Base-by-base conservation (phyloP, 2,329 filamentous ascomycete species). In the Penicillium freii region DNA sequence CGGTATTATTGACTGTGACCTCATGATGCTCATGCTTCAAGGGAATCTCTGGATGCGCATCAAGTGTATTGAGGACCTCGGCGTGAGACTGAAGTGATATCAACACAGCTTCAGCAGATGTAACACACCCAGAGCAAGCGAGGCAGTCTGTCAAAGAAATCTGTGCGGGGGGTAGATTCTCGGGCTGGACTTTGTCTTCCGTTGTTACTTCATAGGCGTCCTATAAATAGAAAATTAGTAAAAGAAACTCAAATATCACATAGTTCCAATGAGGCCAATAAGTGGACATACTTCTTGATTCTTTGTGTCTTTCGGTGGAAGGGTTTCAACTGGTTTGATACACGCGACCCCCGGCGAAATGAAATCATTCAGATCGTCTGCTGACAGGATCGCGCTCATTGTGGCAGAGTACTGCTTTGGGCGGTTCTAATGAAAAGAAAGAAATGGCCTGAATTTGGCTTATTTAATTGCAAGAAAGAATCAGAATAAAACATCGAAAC, bases 361-460 rank as follows among this genome's bases (percentile, higher is more conserved):
- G 79, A 99, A 99, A 81, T 99, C 94, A 81, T 99, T 99, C 60
- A 99, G 82, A 75, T 97, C 92, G 80, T 99, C 93, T 70, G 89
- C 88, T 56, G 92, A 97, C 69, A 99, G 88, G 70, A 99, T 99
- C 62, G 94, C 94, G 73, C 92, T 96, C 94, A 99, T 99, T 62
- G 74, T 81, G 62, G 62, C 62, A 59, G 58, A 53, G 54, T 55
- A 51, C 58, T 57, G 58, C 50, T 58, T 54, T 45, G 39, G 51
- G 46, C 52, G 51, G 58, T 56, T 59, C 60, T 56, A 45, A 51
- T 39, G 48, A 46, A 51, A 4, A 31, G 29, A 34, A 45, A 15
- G 23, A 44, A 44, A 36, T 17, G 7, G 38, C 23, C 19, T 21
- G 15, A 11, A 25, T 19, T 48, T 48, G 5, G 19, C 15, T 15